Evolutionary conservation across 116 monocot genomes (phyloP).

Genomic region (Trichopus zeylanicus): DNA sequence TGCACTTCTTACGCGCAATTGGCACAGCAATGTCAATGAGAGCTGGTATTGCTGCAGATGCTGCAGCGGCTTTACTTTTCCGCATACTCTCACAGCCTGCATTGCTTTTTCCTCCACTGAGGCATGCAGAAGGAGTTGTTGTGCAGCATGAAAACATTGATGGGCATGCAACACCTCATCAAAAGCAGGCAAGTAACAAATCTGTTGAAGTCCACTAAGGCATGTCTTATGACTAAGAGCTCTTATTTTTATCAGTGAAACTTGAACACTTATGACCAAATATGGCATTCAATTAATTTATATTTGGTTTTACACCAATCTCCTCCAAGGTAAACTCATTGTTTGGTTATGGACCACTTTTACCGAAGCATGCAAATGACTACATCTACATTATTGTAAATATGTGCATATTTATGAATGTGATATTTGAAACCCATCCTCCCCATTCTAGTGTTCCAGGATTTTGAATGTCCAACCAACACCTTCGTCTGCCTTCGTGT

Average conservation of each 20-base stretch:
- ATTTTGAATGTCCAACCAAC: too few species aligned
- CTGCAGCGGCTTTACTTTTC: constrained; percentile 93
- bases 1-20: constrained; percentile 93
- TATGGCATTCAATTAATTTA: too few species aligned
- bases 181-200: constrained; percentile 62
- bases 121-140: constrained; percentile 73
- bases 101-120: constrained; percentile 84
- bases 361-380: too few species aligned
- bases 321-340: too few species aligned
- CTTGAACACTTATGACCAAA: neutral
- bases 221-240: neutral
- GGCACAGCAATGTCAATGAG: constrained; percentile 99
- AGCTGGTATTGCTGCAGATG: constrained; percentile 89
- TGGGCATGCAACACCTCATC: constrained; percentile 54
- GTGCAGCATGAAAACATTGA: constrained; percentile 54
- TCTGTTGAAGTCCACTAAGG: neutral
- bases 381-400: too few species aligned
- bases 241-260: neutral
- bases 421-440: too few species aligned
- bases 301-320: too few species aligned
- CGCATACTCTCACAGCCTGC: constrained; percentile 90
- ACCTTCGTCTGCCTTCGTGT: too few species aligned
- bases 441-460: too few species aligned
- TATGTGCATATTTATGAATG: too few species aligned
- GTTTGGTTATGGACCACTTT: too few species aligned